Evolutionary conservation across 129 eudicot genomes (phyloP).

Genomic region (Sambucus nigra): DNA sequence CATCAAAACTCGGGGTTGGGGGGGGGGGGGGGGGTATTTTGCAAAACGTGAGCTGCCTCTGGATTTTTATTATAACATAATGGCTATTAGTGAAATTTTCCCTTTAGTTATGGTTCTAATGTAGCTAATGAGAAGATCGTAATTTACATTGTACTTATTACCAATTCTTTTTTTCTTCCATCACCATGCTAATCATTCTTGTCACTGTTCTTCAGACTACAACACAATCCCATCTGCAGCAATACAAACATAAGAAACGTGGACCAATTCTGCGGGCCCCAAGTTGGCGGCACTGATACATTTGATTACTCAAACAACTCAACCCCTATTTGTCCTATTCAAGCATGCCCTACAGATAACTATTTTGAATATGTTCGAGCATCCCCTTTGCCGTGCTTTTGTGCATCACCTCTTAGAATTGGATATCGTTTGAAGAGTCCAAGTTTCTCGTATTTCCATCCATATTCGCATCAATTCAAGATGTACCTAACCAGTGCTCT

Average conservation of each 20-base stretch:
- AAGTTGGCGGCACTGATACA: constrained; percentile 20
- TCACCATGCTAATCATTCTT: constrained; percentile 5
- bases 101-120: no score
- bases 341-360: constrained; percentile 48
- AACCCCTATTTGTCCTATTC: constrained; percentile 34
- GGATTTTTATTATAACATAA: no score
- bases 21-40: no score
- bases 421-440: constrained; percentile 88
- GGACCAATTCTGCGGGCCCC: constrained; percentile 43
- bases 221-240: constrained; percentile 65
- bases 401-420: constrained; percentile 79
- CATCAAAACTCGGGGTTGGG: no score
- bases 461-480: constrained; percentile 42
- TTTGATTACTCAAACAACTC: constrained; percentile 12
- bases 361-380: constrained; percentile 53
- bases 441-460: constrained; percentile 64
- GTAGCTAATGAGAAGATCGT: background rate
- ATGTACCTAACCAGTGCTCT: constrained; percentile 42
- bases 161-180: background rate
- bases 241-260: constrained; percentile 35
- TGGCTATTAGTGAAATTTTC: no score
- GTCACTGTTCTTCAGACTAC: constrained; percentile 37
- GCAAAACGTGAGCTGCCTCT: no score
- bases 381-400: constrained; percentile 68
- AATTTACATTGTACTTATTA: constrained; percentile 1